Evolutionary conservation across 495 filamentous ascomycete species (phyloP).

Genomic region (Penicillium cataractarum): DNA sequence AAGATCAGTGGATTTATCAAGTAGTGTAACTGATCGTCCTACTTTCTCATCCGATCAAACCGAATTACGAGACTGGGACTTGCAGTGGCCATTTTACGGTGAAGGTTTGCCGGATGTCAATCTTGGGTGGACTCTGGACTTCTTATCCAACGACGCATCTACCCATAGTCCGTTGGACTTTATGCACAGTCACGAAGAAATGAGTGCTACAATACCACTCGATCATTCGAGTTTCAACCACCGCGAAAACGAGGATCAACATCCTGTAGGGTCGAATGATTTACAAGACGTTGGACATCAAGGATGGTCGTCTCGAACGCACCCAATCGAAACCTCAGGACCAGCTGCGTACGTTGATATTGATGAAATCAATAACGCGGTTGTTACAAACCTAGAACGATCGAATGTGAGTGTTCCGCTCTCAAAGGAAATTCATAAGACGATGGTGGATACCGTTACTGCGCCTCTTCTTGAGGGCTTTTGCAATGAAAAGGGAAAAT

Average conservation of each 20-base stretch:
- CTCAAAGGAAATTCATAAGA: not conserved
- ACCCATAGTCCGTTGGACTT: not conserved
- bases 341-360: not conserved
- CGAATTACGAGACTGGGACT: not conserved
- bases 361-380: not conserved
- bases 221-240: not conserved
- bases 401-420: not conserved
- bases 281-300: not conserved
- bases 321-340: not conserved
- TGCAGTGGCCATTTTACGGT: not conserved
- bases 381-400: not conserved
- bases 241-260: not conserved
- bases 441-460: not conserved
- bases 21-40: not conserved
- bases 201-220: not conserved
- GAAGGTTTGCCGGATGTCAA: not conserved
- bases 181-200: not conserved
- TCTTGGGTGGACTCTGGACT: not conserved
- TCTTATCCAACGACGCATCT: not conserved
- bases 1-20: not conserved
- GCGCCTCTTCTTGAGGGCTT: not conserved
- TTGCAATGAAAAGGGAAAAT: not conserved
- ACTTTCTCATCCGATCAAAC: not conserved
- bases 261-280: not conserved
- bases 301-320: not conserved